Base-by-base conservation (phyloP, 495 filamentous ascomycete genomes). In the Umbilicaria muhlenbergii region DNA sequence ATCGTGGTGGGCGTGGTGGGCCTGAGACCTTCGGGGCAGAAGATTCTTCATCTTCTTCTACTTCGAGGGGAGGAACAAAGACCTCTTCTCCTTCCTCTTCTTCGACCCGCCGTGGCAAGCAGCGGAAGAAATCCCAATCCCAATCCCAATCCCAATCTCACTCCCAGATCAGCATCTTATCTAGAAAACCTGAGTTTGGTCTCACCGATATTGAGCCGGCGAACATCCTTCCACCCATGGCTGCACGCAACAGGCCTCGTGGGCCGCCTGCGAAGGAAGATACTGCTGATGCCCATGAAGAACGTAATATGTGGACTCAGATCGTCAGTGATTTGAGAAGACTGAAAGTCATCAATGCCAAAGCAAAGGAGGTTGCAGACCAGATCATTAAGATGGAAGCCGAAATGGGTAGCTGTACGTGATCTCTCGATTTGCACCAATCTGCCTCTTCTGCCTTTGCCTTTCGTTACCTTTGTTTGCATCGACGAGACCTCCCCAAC, bases 261-360 rank as follows among this genome's bases (percentile, higher is more conserved):
- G 50, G 59, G n/a, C 49, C 51, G 28, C 54, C 58, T 33, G 42
- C 52, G 5, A 69, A 65, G 39, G 66, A 71, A n/a, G 67, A 70
- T 39, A 42, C 57, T 16, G 57, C 43, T 1, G 55, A 58, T 16
- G 69, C 68, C 34, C 71, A 78, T 47, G 77, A 81, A 56, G 77
- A 80, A 54, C 68, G 72, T 36, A 68, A 71, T 44, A 66, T 81
- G 56, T 81, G 77, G 77, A 75, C 68, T 43, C 67, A 71, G 45
- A 75, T 81, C 38, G 63, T 70, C 21, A 71, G 67, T 36, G 74
- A 78, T 49, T 59, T 74, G 21, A 60, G 51, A 41, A 51, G 55
- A 38, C 50, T 61, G 19, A 66, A 60, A 44, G 52, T 33, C 0
- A 48, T 46, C 15, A 56, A 69, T 51, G 47, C 44, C 5, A 56